A percentile compares a stretch with the other conserved stretches of the same genome.
These are phyloP conservation scores for Endothia cerciana DNA, from an alignment of 2,329 filamentous ascomycete genomes.

Conservation along the genomic window DNA sequence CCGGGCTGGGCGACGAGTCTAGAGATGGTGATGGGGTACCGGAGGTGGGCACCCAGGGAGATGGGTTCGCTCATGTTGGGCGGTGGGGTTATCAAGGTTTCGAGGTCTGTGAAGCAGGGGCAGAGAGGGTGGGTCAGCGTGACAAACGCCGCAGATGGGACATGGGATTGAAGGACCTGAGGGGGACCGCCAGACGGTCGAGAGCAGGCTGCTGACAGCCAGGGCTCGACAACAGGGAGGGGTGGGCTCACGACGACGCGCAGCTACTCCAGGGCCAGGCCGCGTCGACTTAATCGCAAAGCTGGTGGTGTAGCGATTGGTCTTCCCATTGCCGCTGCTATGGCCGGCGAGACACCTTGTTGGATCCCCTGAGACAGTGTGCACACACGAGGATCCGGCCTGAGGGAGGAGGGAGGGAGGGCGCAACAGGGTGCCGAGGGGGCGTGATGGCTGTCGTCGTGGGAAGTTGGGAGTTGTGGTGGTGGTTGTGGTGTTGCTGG, in stretches of 20 bases:
- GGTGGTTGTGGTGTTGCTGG: not conserved
- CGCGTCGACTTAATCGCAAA: constrained; percentile 20
- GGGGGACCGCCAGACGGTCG: not conserved
- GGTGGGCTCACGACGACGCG: not conserved
- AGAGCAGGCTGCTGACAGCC: not conserved
- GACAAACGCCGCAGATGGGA: not conserved
- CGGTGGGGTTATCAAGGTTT: not conserved
- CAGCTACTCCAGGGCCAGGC: constrained; percentile 12
- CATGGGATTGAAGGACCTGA: not conserved
- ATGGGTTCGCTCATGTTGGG: constrained; percentile 50
- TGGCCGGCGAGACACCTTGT: not conserved
- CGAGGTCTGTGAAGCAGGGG: not conserved
- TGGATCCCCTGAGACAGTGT: constrained; percentile 2
- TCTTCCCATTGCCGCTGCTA: constrained; percentile 27
- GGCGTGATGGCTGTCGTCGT: not conserved
- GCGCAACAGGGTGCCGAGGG: not conserved
- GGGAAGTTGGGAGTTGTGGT: not conserved
- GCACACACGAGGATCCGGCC: not conserved
- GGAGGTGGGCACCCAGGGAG: constrained; percentile 65
- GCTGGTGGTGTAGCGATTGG: constrained; percentile 21
- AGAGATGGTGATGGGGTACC: constrained; percentile 92
- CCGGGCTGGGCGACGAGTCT: constrained; percentile 77
- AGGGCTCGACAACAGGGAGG: not conserved
- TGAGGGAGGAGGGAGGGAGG: too few species aligned
- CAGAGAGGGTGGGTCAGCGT: not conserved